These are phyloP conservation scores for Crucihimalaya himalaica DNA, from an alignment of 345 rosid genomes.

Conservation along the genomic window DNA sequence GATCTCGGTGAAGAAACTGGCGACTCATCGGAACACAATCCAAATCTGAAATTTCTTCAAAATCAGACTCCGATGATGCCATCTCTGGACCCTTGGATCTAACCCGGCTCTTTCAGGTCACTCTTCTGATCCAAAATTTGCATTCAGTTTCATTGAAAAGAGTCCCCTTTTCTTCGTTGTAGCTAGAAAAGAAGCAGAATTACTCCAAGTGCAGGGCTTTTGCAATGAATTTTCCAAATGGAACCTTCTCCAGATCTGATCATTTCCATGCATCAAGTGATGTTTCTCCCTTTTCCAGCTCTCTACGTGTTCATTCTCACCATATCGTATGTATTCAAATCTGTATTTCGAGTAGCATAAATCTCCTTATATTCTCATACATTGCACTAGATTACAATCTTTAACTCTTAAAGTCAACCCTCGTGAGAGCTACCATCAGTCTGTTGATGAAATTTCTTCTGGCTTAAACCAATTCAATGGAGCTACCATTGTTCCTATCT, in stretches of 20 bases:
- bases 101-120: too few relatives aligned
- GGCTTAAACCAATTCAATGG: conserved; percentile 37
- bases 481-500: too few relatives aligned
- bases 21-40: too few relatives aligned
- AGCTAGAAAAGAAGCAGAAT: conserved; percentile 18
- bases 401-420: conserved; percentile 50
- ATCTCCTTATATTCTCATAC: neutral
- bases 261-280: conserved; percentile 47
- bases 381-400: neutral
- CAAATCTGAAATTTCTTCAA: too few relatives aligned
- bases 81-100: too few relatives aligned
- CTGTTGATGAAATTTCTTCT: conserved; percentile 46
- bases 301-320: conserved; percentile 65
- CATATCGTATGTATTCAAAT: conserved; percentile 50
- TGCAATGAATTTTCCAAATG: conserved; percentile 39
- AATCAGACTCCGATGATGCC: too few relatives aligned
- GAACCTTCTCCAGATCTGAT: conserved; percentile 43
- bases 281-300: conserved; percentile 65
- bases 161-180: neutral
- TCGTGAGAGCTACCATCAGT: conserved; percentile 30
- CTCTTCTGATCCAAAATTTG: too few relatives aligned
- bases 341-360: neutral
- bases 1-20: too few relatives aligned
- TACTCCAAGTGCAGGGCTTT: conserved; percentile 36
- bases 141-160: too few relatives aligned